A percentile compares a stretch with the other conserved stretches of the same genome.
phyloP scores from a whole-genome alignment of 2,329 filamentous ascomycete species.

The Aspergillus aculeatus region DNA sequence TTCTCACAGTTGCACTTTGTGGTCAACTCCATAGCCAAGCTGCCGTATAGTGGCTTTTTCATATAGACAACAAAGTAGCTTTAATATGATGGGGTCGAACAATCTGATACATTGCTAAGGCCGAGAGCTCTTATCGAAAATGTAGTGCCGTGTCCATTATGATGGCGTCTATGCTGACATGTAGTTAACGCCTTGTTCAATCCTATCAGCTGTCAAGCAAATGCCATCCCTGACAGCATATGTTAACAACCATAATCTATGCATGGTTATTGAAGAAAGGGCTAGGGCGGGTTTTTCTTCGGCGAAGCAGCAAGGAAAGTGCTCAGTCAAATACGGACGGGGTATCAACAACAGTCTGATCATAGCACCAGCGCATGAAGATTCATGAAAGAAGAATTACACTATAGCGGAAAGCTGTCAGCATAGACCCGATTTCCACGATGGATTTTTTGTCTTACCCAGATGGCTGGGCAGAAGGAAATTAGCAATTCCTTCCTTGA shows the following conservation, averaged over 20 bases:
- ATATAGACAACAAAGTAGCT: constrained; percentile 4
- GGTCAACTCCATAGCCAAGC: not conserved
- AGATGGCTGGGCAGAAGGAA: constrained; percentile 92
- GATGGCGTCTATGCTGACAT: too few relatives aligned
- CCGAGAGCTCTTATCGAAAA: not conserved
- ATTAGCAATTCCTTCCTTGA: constrained; percentile 95
- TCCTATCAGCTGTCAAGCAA: not conserved
- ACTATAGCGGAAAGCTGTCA: constrained; percentile 2
- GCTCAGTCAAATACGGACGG: not conserved
- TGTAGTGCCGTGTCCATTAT: not conserved
- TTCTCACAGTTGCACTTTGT: not conserved
- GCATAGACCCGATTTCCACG: not conserved
- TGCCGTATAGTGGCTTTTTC: not conserved
- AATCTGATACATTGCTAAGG: not conserved
- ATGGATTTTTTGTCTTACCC: constrained; percentile 41
- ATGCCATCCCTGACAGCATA: not conserved
- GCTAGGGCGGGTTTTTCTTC: not conserved
- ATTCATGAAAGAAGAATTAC: not conserved
- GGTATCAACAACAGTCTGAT: not conserved
- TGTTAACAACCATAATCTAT: not conserved
- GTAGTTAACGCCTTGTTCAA: too few relatives aligned
- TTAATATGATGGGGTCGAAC: constrained; percentile 5
- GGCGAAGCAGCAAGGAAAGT: not conserved
- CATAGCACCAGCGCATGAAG: not conserved
- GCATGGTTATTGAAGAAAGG: not conserved